A percentile compares a stretch with the other conserved stretches of the same genome.
Evolutionary conservation across 2,329 filamentous ascomycete species (phyloP).

Genomic region (Colletotrichum viniferum): DNA sequence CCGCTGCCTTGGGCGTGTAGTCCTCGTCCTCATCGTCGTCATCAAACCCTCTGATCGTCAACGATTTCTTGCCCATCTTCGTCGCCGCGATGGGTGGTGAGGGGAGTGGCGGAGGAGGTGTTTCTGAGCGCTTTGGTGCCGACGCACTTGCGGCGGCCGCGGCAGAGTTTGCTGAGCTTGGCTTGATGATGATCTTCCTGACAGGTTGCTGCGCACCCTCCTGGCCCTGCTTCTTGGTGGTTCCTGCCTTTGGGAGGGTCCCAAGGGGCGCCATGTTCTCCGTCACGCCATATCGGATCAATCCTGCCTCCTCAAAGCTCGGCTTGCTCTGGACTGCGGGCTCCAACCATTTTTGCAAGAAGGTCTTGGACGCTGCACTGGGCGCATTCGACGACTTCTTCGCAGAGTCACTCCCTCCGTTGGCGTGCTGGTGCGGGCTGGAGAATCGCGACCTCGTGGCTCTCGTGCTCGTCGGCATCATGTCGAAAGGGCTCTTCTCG

Average conservation of each 20-base stretch:
- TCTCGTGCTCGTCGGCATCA: constrained; percentile 50
- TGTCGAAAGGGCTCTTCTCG: constrained; percentile 24
- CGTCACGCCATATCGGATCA: constrained; percentile 76
- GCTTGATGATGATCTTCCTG: constrained; percentile 52
- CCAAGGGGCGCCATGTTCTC: constrained; percentile 86
- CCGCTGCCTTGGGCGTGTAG: constrained; percentile 4
- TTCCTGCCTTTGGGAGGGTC: constrained; percentile 66
- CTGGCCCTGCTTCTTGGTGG: constrained; percentile 39
- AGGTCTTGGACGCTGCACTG: constrained; percentile 44
- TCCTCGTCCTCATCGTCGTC: constrained; percentile 20
- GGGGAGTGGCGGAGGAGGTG: constrained; percentile 7
- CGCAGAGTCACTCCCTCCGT: constrained; percentile 18
- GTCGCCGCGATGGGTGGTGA: constrained; percentile 8
- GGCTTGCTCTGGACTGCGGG: constrained; percentile 64
- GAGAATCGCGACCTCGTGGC: constrained; percentile 61
- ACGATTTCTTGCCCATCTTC: constrained; percentile 2
- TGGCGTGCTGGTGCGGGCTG: constrained; percentile 50
- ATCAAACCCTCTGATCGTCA: constrained; percentile 6
- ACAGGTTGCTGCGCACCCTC: constrained; percentile 31
- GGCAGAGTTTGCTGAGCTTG: constrained; percentile 26
- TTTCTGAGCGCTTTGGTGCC: constrained; percentile 16
- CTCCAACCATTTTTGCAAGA: constrained; percentile 65
- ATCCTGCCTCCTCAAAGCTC: constrained; percentile 79
- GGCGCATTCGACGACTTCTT: constrained; percentile 30
- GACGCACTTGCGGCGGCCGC: constrained; percentile 10